Conservation (phyloP, 441 rosid species). For the Syzygium syzygioides region DNA sequence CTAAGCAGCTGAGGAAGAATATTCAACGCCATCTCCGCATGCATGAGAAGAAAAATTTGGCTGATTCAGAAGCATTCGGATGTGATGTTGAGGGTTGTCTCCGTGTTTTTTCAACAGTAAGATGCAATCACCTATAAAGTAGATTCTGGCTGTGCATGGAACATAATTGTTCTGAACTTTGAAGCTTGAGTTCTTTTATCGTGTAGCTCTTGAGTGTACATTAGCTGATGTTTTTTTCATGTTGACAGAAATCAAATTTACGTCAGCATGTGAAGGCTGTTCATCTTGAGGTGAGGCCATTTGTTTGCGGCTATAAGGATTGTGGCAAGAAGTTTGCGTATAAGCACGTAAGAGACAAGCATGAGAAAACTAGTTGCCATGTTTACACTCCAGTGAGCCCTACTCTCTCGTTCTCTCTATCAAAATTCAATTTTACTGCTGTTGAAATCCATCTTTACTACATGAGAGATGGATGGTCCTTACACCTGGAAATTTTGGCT, state of each 20-base stretch:
- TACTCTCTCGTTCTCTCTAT: neutral
- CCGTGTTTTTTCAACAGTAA: slow-evolving; percentile 59
- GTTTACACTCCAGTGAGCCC: slow-evolving; percentile 53
- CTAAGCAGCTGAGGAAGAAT: slow-evolving; percentile 59
- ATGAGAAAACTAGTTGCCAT: slow-evolving; percentile 62
- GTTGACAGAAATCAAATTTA: slow-evolving; percentile 59
- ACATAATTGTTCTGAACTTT: neutral
- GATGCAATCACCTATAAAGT: neutral
- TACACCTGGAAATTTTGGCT: neutral
- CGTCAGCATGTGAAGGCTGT: slow-evolving; percentile 60
- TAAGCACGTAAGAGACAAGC: slow-evolving; percentile 81
- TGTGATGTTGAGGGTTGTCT: slow-evolving; percentile 55
- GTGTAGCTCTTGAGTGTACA: neutral
- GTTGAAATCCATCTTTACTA: neutral
- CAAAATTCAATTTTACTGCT: neutral
- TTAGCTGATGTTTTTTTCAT: neutral
- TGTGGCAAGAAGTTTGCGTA: slow-evolving; percentile 74
- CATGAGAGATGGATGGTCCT: neutral
- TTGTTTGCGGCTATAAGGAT: slow-evolving; percentile 49
- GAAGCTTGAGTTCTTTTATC: neutral
- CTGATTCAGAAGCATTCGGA: slow-evolving; percentile 29
- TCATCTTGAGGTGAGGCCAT: slow-evolving; percentile 51
- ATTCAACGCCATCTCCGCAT: slow-evolving; percentile 61
- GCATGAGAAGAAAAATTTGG: slow-evolving; percentile 36
- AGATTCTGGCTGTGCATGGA: neutral